Base-by-base conservation (phyloP, 2,329 filamentous ascomycete genomes). In the Lithohypha guttulata region DNA sequence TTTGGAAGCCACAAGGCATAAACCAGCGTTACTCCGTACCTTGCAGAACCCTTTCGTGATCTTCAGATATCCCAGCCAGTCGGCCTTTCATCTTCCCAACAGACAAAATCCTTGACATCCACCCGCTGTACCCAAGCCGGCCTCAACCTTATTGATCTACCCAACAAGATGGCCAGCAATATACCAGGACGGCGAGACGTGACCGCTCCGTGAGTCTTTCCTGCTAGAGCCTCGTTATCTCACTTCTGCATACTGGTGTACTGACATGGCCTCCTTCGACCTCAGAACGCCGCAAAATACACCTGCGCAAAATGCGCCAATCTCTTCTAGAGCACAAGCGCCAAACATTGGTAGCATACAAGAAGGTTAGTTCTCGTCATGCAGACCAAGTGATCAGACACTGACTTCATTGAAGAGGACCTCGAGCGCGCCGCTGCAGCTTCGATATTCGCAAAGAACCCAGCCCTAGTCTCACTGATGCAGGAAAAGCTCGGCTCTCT, bases 311-410 rank as follows among this genome's bases (percentile, higher is more conserved):
- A 87, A 89, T 70, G 91, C 93, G 52, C 91, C 91, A 51, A 96
- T 98, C 66, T 93, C 87, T 39, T 96, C 89, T 47, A 89, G 91
- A 65, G 91, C 93, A 53, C 86, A 94, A 68, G 85, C 94, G 68
- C 91, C 91, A 47, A 84, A 82, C 51, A 81, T 98, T 48, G 71
- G 84, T 51, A 95, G 85, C 64, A 96, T 98, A 70, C 91, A 89
- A 64, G 91, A 98, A 78, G 91, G 91, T 96, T 23, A 43, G 40
- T 15, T 41, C 44, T 33, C 19, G n/a, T n/a, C 23, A 27, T n/a
- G 19, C 6, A 9, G 19, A 30, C 9, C 7, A 27, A n/a, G 28
- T 20, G 17, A 43, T 43, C 23, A 33, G 45, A 25, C 49, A 39
- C 46, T 52, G 40, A 46, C 47, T 34, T 44, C 41, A 37, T 30